Conservation (phyloP, 2,329 filamentous ascomycete species). For the Paecilomyces sp. region DNA sequence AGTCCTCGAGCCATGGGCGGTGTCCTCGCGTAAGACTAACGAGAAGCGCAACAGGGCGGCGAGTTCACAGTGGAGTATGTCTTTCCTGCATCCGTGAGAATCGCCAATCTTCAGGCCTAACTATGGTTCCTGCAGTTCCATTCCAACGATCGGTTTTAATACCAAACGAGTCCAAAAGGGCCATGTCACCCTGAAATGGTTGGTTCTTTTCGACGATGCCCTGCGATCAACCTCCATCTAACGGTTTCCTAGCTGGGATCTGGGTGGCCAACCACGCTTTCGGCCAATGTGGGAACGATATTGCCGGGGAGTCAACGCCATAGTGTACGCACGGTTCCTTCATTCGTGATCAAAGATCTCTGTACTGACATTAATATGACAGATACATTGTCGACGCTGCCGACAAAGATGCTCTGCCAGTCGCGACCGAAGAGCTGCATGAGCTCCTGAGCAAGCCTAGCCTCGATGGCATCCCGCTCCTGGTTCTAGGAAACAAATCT, state of each 20-base stretch:
- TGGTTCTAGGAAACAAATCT: conserved; percentile 95
- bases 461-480: conserved; percentile 79
- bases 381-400: conserved; percentile 96
- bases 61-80: conserved; percentile 99
- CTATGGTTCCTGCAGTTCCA: conserved; percentile 61
- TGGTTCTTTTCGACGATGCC: conserved; percentile 23
- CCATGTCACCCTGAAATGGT: conserved; percentile 96
- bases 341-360: background rate
- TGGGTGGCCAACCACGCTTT: conserved; percentile 93
- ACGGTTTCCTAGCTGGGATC: conserved; percentile 64
- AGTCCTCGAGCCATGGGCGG: conserved; percentile 36
- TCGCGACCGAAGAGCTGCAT: conserved; percentile 89
- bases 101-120: background rate
- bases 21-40: conserved; percentile 26
- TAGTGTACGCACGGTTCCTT: conserved; percentile 55
- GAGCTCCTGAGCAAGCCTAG: conserved; percentile 76
- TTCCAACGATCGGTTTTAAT: conserved; percentile 97
- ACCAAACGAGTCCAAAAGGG: conserved; percentile 98
- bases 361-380: conserved; percentile 8
- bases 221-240: conserved; percentile 17
- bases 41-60: conserved; percentile 60
- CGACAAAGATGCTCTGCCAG: conserved; percentile 69
- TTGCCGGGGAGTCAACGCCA: conserved; percentile 93
- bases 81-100: conserved; percentile 7
- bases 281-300: conserved; percentile 99